Evolutionary conservation across 176 grass and related monocot species (phyloP).

Genomic region (Rhipidocladum racemiflorum): DNA sequence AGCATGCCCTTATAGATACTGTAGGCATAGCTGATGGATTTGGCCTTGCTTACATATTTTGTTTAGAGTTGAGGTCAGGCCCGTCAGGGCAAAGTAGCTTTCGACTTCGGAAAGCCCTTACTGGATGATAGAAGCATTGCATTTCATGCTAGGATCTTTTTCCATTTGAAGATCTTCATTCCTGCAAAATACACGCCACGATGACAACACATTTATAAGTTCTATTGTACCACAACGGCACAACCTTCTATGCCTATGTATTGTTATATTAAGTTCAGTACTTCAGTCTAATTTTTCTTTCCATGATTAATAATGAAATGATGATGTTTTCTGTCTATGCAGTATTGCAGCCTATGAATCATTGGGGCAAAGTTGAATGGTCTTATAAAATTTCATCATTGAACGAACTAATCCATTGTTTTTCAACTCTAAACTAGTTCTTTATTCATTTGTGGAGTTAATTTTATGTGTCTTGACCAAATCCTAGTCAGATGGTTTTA

Average conservation of each 20-base stretch:
- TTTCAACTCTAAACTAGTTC: constrained; percentile 7
- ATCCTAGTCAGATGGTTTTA: background rate
- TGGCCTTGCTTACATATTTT: background rate
- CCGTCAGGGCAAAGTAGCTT: background rate
- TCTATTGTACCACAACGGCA: background rate
- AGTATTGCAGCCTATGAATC: background rate
- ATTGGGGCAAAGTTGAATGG: background rate
- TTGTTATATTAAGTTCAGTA: background rate
- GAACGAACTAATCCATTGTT: background rate
- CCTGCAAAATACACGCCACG: background rate
- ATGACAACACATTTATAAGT: background rate
- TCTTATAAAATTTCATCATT: background rate
- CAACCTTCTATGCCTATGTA: background rate
- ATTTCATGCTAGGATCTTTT: background rate
- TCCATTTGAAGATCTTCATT: background rate
- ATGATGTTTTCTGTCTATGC: background rate
- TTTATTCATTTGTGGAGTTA: background rate
- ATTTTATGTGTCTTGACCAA: background rate
- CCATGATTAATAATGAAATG: background rate
- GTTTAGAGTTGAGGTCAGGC: background rate
- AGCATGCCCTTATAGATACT: background rate
- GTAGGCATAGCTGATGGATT: background rate
- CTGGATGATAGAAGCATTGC: background rate
- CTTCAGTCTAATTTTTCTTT: background rate
- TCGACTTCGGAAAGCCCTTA: background rate